These are phyloP conservation scores for Hygrophoropsis aurantiaca DNA, from an alignment of 768 basidiomycete species.

Conservation along the genomic window DNA sequence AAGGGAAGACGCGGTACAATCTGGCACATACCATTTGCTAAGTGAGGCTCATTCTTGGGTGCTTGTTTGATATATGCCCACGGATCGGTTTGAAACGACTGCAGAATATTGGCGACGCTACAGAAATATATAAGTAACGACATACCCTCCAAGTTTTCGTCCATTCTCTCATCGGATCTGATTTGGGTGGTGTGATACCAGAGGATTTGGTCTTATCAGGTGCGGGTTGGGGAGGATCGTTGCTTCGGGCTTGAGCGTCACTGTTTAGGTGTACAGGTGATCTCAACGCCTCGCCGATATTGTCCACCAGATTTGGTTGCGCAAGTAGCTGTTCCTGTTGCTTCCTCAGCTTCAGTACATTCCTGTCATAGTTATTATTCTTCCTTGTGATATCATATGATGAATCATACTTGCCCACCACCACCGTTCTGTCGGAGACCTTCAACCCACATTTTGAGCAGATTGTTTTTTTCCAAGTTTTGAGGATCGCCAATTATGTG, in stretches of 20 bases:
- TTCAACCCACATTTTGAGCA: constrained; percentile 51
- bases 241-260: no score
- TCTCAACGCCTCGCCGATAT: background rate
- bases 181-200: background rate
- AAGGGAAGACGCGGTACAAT: background rate
- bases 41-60: constrained; percentile 1
- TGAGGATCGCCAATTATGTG: constrained; percentile 51
- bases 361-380: constrained; percentile 24
- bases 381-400: constrained; percentile 2
- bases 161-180: background rate
- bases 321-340: constrained; percentile 22
- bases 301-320: constrained; percentile 2
- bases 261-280: no score
- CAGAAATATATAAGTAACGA: background rate
- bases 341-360: constrained; percentile 47
- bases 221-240: no score
- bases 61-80: constrained; percentile 16
- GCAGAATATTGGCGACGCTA: constrained; percentile 1
- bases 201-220: no score
- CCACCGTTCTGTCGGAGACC: constrained; percentile 59
- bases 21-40: constrained; percentile 8
- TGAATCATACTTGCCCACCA: constrained; percentile 49
- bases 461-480: constrained; percentile 39
- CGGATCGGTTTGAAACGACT: constrained; percentile 13
- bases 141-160: constrained; percentile 26